These are phyloP conservation scores for Raffaelea albimanens DNA, from an alignment of 2,329 filamentous ascomycete genomes.

Conservation along the genomic window DNA sequence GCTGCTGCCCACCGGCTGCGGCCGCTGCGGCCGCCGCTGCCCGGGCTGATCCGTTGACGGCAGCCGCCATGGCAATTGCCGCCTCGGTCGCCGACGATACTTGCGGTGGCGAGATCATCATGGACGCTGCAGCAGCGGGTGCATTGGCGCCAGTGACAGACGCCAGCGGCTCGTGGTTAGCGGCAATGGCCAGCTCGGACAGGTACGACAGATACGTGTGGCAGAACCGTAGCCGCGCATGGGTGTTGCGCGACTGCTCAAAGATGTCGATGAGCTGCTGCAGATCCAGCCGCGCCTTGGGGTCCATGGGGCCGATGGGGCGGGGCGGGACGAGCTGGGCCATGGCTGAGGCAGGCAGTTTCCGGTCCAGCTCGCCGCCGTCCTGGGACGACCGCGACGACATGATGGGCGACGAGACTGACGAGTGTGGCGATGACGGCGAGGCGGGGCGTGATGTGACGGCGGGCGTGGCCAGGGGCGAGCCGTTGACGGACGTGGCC, in stretches of 20 bases:
- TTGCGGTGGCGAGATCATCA: not conserved
- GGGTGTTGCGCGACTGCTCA: constrained; percentile 6
- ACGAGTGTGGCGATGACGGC: no score
- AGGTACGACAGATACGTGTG: constrained; percentile 8
- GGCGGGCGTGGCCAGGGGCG: no score
- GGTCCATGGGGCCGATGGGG: not conserved
- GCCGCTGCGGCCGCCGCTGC: not conserved
- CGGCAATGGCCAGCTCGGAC: constrained; percentile 1
- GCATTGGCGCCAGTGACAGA: not conserved
- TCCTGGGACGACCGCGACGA: no score
- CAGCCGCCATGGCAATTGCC: constrained; percentile 1
- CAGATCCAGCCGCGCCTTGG: constrained; percentile 1
- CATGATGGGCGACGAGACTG: no score
- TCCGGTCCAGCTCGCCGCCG: no score
- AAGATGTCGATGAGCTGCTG: constrained; percentile 4
- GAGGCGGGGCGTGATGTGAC: no score
- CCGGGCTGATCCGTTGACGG: not conserved
- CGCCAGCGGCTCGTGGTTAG: not conserved
- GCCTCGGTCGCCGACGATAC: not conserved
- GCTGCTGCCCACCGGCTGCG: not conserved
- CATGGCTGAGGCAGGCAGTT: not conserved
- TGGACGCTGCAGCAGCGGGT: not conserved
- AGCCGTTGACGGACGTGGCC: no score
- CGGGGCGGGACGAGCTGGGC: not conserved
- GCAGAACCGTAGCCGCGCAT: constrained; percentile 7